Base-by-base conservation (phyloP, 179 eudicot species). In the Actinidia arguta region DNA sequence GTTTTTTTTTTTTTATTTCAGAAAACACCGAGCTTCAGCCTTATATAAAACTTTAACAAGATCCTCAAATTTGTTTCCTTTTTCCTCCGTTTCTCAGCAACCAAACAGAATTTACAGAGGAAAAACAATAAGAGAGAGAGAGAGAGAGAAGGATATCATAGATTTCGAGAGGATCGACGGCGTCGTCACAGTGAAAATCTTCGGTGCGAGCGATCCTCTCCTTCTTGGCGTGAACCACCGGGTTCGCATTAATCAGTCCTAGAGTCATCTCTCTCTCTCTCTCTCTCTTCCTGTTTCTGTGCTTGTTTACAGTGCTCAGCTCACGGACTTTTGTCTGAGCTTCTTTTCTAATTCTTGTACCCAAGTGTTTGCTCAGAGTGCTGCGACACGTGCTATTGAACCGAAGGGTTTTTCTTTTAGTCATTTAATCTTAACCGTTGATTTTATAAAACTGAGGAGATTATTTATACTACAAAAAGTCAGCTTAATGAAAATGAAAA, bases 161-260 rank as follows among this genome's bases (percentile, higher is more conserved):
- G 42, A 95, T 93, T 69, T 95, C 98, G 83, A 92, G 95, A 76
- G 94, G 94, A 85, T 95, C 98, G 76, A 95, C 90, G 73, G 90
- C 90, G 72, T 87, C 81, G 52, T 83, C 80, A 61, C 63, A 4
- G 82, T 85, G 90, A 59, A n/a, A 73, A 63, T 88, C 85, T 47
- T 85, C 88, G 79, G 87, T 80, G 75, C 97, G 94, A 76, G 87
- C 84, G 59, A 90, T 84, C 63, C 98, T 87, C 78, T 95, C 92
- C 83, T 90, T 95, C 90, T 88, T 94, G 58, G 90, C 95, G 82
- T 92, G 97, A 46, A 95, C 96, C 83, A 91, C 88, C 3, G 98
- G 98, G 79, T 95, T 92, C 14, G 98, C 94, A 81, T 95, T 95
- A 67, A 91, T 88, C 75, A 95, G 85, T 20, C 97, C 97, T 10